Conservation (phyloP, 164 flowering plant genomes). For the Euptelea pleiosperma region DNA sequence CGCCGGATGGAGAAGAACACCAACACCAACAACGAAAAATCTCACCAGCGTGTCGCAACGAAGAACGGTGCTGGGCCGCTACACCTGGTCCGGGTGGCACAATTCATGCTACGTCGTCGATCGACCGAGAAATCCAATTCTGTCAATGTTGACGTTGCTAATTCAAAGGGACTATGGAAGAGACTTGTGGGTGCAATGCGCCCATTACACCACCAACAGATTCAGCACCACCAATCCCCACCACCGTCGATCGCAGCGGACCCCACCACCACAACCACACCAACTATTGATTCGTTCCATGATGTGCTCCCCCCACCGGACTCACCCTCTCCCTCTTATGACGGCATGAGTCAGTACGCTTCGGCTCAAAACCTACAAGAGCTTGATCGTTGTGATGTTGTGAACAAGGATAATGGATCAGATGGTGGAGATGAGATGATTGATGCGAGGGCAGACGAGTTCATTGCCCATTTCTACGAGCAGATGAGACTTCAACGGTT, state of each 20-base stretch:
- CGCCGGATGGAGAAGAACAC: too few relatives aligned
- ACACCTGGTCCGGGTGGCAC: constrained; percentile 32
- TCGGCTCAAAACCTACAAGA: constrained; percentile 42
- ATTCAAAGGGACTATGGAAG: constrained; percentile 31
- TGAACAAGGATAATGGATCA: constrained; percentile 3
- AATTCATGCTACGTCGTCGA: constrained; percentile 29
- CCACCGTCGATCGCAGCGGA: not conserved
- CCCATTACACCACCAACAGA: constrained; percentile 38
- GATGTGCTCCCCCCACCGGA: constrained; percentile 12
- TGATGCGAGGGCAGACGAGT: constrained; percentile 67
- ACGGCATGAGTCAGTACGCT: constrained; percentile 30
- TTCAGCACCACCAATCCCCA: constrained; percentile 8
- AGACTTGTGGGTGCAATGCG: constrained; percentile 41
- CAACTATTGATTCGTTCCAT: not conserved
- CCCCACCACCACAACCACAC: not conserved
- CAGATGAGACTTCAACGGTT: constrained; percentile 70
- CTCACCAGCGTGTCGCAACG: too few relatives aligned
- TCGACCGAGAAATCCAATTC: constrained; percentile 9
- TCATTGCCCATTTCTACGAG: constrained; percentile 69
- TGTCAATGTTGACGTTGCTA: too few relatives aligned
- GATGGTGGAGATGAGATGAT: constrained; percentile 39
- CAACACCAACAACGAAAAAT: too few relatives aligned
- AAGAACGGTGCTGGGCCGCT: too few relatives aligned
- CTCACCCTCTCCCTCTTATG: constrained; percentile 12
- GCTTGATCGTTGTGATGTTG: constrained; percentile 24